Evolutionary conservation across 1,284 basidiomycete genomes (phyloP), one percentile per base, ranked within the genome.

Genomic region (Trametes hirsuta): DNA sequence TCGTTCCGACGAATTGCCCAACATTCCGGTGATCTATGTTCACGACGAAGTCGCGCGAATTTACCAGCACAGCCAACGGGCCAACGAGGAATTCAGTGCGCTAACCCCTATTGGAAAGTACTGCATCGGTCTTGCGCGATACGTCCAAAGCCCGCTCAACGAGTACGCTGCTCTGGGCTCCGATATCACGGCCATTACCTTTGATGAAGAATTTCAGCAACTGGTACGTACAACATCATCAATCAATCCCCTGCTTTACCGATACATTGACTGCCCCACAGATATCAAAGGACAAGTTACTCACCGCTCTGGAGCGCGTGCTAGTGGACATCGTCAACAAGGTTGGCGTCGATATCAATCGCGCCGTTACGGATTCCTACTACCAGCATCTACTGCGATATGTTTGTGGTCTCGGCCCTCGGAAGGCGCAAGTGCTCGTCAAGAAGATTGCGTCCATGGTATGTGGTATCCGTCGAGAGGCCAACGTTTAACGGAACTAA

Each of bases 261-360:
- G 25, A 10, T 11, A 9, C 2, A 21, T 5, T 24, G 25, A 44
- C 4, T 40, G 18, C 11, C n/a, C 5, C 15, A 21, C 62, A 95
- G 93, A 81, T 96, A 44, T 88, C 95, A 0, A 82, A 81, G 64
- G 97, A 97, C 69, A 96, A 95, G 71, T 79, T 99, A 22, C 76
- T 94, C 54, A 76, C 81, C 14, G 86, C 90, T 9, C 84, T 98
- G 35, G 97, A 99, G 75, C 86, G 94, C 40, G 89, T 87, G 44
- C 77, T 99, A 42, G 93, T 97, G 55, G 95, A 98, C 70, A 81
- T 93, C 18, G 91, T 94, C 62, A 98, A 96, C 77, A 88, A 87
- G 68, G 90, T 95, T 63, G 97, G 97, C 24, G 94, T 99, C 46
- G 96, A 98, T 72, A 92, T 99, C 77, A 98, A 99, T 73, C 88